phyloP scores from a whole-genome alignment of 441 rosid genomes.

The Populus hybrid region DNA sequence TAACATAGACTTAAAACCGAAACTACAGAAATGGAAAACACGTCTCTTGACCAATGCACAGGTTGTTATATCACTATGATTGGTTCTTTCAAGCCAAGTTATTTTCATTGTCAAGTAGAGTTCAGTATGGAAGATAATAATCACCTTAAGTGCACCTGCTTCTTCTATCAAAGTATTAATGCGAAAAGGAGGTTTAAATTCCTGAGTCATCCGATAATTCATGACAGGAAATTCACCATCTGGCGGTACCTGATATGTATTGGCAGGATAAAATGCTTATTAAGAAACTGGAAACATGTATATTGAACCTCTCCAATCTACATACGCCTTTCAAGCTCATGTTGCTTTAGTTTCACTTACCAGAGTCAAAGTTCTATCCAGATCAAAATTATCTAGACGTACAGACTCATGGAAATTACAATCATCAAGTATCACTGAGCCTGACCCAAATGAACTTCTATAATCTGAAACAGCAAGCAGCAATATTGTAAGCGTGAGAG shows the following conservation, averaged over 20 bases:
- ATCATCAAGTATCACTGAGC: constrained; percentile 88
- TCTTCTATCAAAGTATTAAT: constrained; percentile 93
- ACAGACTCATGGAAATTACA: constrained; percentile 99
- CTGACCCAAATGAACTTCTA: constrained; percentile 84
- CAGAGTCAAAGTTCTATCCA: constrained; percentile 86
- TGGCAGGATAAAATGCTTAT: constrained; percentile 1
- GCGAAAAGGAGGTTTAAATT: constrained; percentile 97
- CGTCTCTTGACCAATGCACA: background rate
- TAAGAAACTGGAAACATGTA: constrained; percentile 10
- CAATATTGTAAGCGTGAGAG: background rate
- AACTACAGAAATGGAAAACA: background rate
- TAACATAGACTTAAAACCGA: background rate
- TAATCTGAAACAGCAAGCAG: constrained; percentile 56
- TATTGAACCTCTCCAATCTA: constrained; percentile 9
- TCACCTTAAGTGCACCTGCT: constrained; percentile 86
- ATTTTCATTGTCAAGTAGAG: constrained; percentile 1
- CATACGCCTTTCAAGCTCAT: constrained; percentile 5
- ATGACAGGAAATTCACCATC: constrained; percentile 99
- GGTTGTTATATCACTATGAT: background rate
- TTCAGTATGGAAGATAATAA: constrained; percentile 4
- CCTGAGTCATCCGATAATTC: constrained; percentile 99
- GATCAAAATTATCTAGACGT: constrained; percentile 87
- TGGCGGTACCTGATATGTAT: constrained; percentile 76
- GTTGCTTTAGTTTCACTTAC: constrained; percentile 45
- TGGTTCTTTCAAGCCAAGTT: background rate